A percentile compares a stretch with the other conserved stretches of the same genome.
These are phyloP conservation scores for Vitis hybrid DNA, from an alignment of 177 flowering plant genomes.

Conservation along the genomic window DNA sequence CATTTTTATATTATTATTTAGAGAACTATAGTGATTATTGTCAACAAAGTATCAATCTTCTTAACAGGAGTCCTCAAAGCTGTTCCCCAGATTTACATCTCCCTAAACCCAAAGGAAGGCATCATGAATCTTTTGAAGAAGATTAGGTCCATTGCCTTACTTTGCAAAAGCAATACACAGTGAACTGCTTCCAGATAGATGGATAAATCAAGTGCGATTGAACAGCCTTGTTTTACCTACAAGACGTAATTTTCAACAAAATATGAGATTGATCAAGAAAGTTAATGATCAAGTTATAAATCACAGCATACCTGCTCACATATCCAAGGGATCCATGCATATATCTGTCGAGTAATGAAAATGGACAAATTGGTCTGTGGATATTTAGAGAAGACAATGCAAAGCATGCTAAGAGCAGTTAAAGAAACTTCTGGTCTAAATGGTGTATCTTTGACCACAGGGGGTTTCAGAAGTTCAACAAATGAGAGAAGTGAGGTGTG, in stretches of 20 bases:
- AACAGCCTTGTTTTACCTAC: conserved; percentile 57
- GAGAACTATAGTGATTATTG: not conserved
- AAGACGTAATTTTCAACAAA: conserved; percentile 19
- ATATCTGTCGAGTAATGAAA: conserved; percentile 50
- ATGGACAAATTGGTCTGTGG: conserved; percentile 44
- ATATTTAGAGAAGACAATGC: conserved; percentile 55
- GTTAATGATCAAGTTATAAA: conserved; percentile 3
- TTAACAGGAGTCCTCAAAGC: not conserved
- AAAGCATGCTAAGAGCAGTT: conserved; percentile 79
- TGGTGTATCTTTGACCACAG: conserved; percentile 17
- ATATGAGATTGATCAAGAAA: not conserved
- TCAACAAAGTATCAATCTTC: not conserved
- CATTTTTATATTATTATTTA: not conserved
- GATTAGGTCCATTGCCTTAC: conserved; percentile 40
- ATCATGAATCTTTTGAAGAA: not conserved
- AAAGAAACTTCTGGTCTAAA: conserved; percentile 56
- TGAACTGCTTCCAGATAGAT: conserved; percentile 79
- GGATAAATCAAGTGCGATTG: conserved; percentile 51
- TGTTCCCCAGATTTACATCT: not conserved
- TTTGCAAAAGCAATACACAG: conserved; percentile 53
- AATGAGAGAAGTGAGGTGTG: conserved; percentile 40
- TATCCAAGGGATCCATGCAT: conserved; percentile 79
- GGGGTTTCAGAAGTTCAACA: conserved; percentile 55
- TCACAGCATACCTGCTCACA: conserved; percentile 58
- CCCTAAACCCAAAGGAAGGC: not conserved